These are phyloP conservation scores for Alternaria sp. DNA, from an alignment of 2,329 filamentous ascomycete genomes.

Conservation along the genomic window DNA sequence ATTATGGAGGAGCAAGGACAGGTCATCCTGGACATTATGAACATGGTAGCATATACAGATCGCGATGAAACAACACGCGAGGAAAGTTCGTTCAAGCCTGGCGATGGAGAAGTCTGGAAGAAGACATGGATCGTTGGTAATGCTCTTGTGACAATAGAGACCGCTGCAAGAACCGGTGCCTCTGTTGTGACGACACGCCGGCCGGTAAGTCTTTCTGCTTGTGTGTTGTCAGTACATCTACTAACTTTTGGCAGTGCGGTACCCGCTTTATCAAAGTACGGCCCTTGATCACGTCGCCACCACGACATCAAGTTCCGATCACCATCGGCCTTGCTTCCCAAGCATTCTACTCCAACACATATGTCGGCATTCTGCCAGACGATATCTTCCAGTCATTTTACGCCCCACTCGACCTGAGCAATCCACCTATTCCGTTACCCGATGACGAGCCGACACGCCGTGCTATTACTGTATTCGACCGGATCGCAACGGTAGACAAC, in stretches of 20 bases:
- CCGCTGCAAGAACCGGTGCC: conserved; percentile 69
- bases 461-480: conserved; percentile 82
- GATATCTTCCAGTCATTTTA: conserved; percentile 74
- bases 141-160: conserved; percentile 76
- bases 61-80: conserved; percentile 76
- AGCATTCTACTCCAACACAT: conserved; percentile 55
- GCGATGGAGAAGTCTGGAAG: conserved; percentile 70
- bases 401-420: conserved; percentile 56
- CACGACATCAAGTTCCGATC: conserved; percentile 51
- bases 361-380: conserved; percentile 71
- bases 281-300: conserved; percentile 46
- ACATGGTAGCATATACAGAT: conserved; percentile 84
- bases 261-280: conserved; percentile 50
- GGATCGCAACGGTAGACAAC: conserved; percentile 86
- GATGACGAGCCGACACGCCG: conserved; percentile 72
- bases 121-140: conserved; percentile 76
- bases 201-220: conserved; percentile 67
- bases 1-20: conserved; percentile 89
- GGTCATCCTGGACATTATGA: conserved; percentile 94
- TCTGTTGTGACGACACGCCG: conserved; percentile 75
- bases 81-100: conserved; percentile 67
- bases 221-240: not conserved
- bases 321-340: conserved; percentile 48
- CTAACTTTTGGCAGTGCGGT: conserved; percentile 42
- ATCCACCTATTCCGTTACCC: conserved; percentile 77